Conservation (phyloP, 2,329 filamentous ascomycete species). For the Fusarium burgessii region DNA sequence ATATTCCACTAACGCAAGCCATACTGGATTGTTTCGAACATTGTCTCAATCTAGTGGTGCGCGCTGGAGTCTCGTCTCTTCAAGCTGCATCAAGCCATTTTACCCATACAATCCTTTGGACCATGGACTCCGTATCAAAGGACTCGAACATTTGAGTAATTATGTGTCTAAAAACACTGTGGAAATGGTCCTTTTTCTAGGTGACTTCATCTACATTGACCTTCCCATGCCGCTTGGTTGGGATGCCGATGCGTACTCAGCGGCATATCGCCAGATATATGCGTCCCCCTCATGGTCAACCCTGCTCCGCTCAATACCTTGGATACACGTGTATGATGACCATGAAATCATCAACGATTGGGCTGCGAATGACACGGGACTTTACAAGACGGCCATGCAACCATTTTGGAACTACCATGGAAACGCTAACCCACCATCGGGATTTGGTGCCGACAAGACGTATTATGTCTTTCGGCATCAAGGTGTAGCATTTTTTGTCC, state of each 20-base stretch:
- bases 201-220: background rate
- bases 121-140: background rate
- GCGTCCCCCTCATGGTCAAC: background rate
- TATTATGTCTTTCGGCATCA: background rate
- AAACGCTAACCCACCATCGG: background rate
- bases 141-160: background rate
- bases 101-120: background rate
- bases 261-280: background rate
- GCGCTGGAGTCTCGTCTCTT: background rate
- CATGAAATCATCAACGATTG: constrained; percentile 6
- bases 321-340: constrained; percentile 1
- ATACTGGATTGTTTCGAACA: background rate
- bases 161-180: background rate
- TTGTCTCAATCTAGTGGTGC: background rate
- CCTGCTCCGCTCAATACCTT: background rate
- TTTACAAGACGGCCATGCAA: background rate
- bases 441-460: background rate
- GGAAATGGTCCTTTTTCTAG: background rate
- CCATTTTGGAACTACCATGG: background rate
- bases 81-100: background rate
- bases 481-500: background rate
- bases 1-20: background rate
- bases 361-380: background rate
- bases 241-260: background rate
- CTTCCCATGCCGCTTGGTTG: background rate